Conservation (phyloP, 352 stramenopile genomes). For the Pythium phragmitis region DNA sequence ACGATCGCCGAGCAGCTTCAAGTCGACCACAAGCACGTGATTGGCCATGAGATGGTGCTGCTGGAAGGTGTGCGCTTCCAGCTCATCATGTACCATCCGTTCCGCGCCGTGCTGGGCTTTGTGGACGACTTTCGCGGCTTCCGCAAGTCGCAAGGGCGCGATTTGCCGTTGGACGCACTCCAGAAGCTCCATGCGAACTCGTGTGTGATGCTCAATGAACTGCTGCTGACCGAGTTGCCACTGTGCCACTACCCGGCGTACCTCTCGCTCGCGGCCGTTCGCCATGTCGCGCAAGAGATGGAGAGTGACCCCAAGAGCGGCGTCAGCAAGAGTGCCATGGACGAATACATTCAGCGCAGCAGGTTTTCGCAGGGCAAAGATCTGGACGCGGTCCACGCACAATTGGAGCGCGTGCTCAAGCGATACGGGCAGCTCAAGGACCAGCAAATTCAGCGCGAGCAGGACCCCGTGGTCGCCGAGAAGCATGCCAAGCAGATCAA, state of each 20-base stretch:
- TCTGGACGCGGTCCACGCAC: constrained; percentile 33
- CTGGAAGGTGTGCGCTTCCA: constrained; percentile 87
- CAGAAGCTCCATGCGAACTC: constrained; percentile 82
- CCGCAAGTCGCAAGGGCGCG: constrained; percentile 57
- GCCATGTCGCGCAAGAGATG: constrained; percentile 56
- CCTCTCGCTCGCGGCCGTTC: constrained; percentile 66
- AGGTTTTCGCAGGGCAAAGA: constrained; percentile 66
- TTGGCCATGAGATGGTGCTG: constrained; percentile 86
- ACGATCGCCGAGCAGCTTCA: constrained; percentile 81
- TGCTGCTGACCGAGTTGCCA: constrained; percentile 73
- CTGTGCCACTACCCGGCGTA: constrained; percentile 65
- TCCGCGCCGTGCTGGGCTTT: constrained; percentile 78
- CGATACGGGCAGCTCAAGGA: constrained; percentile 38
- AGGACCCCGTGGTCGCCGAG: constrained; percentile 36
- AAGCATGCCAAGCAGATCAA: constrained; percentile 70
- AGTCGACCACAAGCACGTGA: constrained; percentile 85
- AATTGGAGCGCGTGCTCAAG: constrained; percentile 38
- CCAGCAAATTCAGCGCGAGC: constrained; percentile 32
- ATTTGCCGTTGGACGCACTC: constrained; percentile 59
- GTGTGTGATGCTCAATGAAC: constrained; percentile 68
- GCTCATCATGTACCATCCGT: constrained; percentile 89
- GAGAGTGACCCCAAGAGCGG: constrained; percentile 25
- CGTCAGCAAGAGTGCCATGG: constrained; percentile 38
- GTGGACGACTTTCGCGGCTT: constrained; percentile 82
- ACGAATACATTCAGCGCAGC: constrained; percentile 66